Percentiles rank a stretch among this genome's conserved stretches.
Evolutionary conservation across 139 green algal genomes (phyloP).

Genomic region (Spirogloea muscicola): DNA sequence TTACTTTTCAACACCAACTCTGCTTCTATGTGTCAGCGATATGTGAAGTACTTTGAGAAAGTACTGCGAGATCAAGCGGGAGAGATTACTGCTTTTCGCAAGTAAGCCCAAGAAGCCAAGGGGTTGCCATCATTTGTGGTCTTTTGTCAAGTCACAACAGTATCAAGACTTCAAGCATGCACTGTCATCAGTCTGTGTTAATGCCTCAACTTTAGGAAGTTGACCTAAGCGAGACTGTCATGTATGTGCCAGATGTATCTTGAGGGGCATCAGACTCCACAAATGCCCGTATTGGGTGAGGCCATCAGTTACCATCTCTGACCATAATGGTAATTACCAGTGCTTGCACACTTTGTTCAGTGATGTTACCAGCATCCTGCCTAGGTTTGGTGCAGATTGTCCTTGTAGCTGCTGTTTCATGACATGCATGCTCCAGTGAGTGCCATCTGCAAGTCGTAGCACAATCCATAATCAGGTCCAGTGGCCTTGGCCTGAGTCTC

Average conservation of each 20-base stretch:
- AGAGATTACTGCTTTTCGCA: constrained; percentile 8
- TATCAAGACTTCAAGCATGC: not conserved
- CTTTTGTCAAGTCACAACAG: too few species aligned
- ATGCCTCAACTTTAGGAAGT: not conserved
- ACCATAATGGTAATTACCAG: constrained; percentile 24
- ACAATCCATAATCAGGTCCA: too few species aligned
- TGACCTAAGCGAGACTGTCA: not conserved
- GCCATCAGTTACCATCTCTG: constrained; percentile 23
- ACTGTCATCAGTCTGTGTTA: not conserved
- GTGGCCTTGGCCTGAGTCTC: too few species aligned
- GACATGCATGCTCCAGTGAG: too few species aligned
- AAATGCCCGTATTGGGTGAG: constrained; percentile 43
- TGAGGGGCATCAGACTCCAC: constrained; percentile 33
- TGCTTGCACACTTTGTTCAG: too few species aligned
- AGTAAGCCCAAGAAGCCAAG: constrained; percentile 14
- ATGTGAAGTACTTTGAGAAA: constrained; percentile 36
- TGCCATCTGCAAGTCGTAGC: too few species aligned
- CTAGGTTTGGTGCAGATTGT: too few species aligned
- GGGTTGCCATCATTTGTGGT: too few species aligned
- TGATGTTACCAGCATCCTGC: too few species aligned
- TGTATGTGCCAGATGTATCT: not conserved
- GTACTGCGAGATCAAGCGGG: constrained; percentile 10
- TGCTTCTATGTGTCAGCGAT: constrained; percentile 11
- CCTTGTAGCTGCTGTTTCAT: too few species aligned
- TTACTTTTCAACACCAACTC: not conserved